Conservation (phyloP, 2,329 filamentous ascomycete genomes). For the Talaromyces sp. region DNA sequence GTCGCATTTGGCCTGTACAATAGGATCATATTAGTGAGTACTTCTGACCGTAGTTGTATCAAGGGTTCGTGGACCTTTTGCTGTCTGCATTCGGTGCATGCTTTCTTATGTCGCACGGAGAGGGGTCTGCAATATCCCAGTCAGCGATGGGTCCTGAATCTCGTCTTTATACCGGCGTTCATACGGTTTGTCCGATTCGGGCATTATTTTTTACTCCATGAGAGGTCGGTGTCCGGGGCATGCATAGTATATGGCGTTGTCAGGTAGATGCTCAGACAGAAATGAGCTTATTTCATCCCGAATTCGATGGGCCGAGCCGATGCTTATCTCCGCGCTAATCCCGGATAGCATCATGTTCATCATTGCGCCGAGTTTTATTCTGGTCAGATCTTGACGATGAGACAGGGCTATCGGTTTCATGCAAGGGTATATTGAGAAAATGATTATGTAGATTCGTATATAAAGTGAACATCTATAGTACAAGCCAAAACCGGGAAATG, state of each 20-base stretch:
- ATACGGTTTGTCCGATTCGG: background rate
- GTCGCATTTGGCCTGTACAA: slow-evolving; percentile 38
- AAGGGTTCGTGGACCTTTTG: slow-evolving; percentile 34
- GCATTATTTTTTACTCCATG: background rate
- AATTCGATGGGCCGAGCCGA: background rate
- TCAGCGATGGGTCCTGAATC: background rate
- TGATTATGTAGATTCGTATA: background rate
- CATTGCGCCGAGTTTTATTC: too few relatives aligned
- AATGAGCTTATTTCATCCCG: background rate
- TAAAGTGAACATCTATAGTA: background rate
- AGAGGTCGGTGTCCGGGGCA: background rate
- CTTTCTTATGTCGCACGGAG: slow-evolving; percentile 36
- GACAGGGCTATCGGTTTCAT: too few relatives aligned
- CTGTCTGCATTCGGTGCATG: slow-evolving; percentile 44
- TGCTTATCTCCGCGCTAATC: background rate
- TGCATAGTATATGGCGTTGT: background rate
- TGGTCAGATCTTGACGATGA: too few relatives aligned
- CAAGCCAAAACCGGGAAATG: background rate
- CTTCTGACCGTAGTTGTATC: background rate
- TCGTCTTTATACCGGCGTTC: too few relatives aligned
- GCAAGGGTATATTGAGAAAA: background rate
- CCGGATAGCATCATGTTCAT: background rate
- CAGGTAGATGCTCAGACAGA: background rate
- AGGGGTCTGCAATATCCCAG: slow-evolving; percentile 14
- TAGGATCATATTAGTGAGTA: background rate